Conservation (phyloP, 2,329 filamentous ascomycete genomes). For the Talaromyces pinophilus region DNA sequence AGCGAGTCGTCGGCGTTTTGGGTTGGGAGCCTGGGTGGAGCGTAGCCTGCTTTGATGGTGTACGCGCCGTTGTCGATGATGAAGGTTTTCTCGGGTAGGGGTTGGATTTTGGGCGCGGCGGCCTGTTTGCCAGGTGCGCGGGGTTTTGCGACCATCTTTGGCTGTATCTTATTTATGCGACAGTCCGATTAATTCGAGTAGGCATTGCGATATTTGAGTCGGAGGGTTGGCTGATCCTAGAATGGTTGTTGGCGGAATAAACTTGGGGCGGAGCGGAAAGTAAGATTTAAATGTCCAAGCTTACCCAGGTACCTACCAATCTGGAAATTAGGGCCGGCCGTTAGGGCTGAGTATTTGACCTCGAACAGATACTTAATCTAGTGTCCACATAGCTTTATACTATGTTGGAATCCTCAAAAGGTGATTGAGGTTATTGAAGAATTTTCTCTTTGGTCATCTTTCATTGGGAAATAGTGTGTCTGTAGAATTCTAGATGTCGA, state of each 20-base stretch:
- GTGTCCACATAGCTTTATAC: too few species aligned
- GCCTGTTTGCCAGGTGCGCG: conserved; percentile 54
- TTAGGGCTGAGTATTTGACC: conserved; percentile 26
- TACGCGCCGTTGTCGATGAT: conserved; percentile 92
- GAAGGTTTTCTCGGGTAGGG: conserved; percentile 67
- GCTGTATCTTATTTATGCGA: too few species aligned
- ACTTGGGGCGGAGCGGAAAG: conserved; percentile 1
- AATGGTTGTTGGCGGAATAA: neutral
- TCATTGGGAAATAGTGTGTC: too few species aligned
- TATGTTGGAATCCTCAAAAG: too few species aligned
- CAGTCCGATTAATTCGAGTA: conserved; percentile 28
- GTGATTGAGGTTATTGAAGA: too few species aligned
- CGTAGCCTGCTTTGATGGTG: conserved; percentile 87
- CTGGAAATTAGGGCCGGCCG: conserved; percentile 30
- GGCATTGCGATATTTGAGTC: conserved; percentile 13
- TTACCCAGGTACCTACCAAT: neutral
- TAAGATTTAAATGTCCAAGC: conserved; percentile 13
- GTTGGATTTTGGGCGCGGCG: conserved; percentile 48
- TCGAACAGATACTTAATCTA: too few species aligned
- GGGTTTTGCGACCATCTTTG: conserved; percentile 30
- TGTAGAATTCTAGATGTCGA: too few species aligned
- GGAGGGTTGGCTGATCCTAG: neutral
- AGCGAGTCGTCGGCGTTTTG: conserved; percentile 44
- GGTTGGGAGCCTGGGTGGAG: conserved; percentile 40
- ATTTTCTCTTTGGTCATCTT: too few species aligned